phyloP scores from a whole-genome alignment of 202 grass and related monocot species.

The Carex sylvatica region DNA sequence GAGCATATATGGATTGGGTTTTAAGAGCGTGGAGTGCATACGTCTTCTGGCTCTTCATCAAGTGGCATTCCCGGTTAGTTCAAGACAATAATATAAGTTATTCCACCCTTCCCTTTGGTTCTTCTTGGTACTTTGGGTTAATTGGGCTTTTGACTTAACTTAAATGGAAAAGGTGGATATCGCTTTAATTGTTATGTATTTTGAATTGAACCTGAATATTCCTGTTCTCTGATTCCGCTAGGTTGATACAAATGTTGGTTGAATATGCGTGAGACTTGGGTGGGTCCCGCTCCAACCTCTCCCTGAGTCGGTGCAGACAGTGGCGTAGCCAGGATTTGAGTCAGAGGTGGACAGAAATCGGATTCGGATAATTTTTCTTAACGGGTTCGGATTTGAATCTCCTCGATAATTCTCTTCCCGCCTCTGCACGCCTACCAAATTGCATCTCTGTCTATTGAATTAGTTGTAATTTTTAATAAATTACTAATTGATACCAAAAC shows the following conservation, averaged over 20 bases:
- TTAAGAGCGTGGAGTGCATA: conserved; percentile 95
- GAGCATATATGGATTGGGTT: conserved; percentile 86
- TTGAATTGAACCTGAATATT: conserved; percentile 2
- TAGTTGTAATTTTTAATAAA: no score
- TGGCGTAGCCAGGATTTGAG: no score
- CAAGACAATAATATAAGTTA: conserved; percentile 24
- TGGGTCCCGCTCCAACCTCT: conserved; percentile 94
- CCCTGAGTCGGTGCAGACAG: conserved; percentile 75
- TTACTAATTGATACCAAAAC: no score
- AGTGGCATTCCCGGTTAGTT: conserved; percentile 86
- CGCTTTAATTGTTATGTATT: not conserved
- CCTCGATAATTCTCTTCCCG: no score
- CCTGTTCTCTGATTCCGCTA: conserved; percentile 27
- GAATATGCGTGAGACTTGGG: conserved; percentile 87
- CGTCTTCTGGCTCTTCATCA: conserved; percentile 91
- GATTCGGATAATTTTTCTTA: no score
- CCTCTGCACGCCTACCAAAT: no score
- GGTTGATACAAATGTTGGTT: conserved; percentile 97
- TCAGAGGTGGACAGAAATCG: no score
- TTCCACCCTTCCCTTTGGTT: not conserved
- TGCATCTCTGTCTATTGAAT: no score
- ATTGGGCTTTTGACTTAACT: not conserved
- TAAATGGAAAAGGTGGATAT: not conserved
- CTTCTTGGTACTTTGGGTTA: not conserved
- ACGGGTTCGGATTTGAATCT: no score